Evolutionary conservation across 805 yeast species (phyloP).

Genomic region (Blastobotrys robertii): DNA sequence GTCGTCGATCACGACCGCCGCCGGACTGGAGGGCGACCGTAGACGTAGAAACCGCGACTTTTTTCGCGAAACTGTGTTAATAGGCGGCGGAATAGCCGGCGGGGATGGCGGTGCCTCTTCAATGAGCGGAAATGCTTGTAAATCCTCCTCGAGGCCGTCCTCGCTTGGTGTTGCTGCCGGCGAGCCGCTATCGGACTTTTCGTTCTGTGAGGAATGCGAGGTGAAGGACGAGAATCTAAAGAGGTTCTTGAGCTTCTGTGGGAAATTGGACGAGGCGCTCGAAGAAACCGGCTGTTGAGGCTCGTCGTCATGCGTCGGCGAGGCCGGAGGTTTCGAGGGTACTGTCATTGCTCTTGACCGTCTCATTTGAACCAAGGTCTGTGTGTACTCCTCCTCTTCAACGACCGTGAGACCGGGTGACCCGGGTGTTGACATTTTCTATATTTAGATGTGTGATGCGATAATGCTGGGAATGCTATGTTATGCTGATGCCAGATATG

Average conservation of each 20-base stretch:
- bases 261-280: constrained; percentile 11
- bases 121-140: constrained; percentile 5
- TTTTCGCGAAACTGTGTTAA: constrained; percentile 3
- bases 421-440: no score
- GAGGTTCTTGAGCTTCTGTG: constrained; percentile 24
- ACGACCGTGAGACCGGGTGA: no score
- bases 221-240: constrained; percentile 22
- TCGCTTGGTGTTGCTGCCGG: constrained; percentile 2
- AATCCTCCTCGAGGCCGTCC: constrained; percentile 6
- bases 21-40: constrained; percentile 16
- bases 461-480: no score
- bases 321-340: constrained; percentile 6
- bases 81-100: neutral
- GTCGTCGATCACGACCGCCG: constrained; percentile 9
- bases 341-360: constrained; percentile 15
- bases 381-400: no score
- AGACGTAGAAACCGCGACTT: constrained; percentile 16
- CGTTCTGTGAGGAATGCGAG: constrained; percentile 2
- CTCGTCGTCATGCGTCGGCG: no score
- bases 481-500: no score
- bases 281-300: neutral
- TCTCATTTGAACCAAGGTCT: constrained; percentile 2
- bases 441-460: no score
- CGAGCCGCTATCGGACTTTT: constrained; percentile 1
- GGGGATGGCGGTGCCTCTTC: constrained; percentile 6